phyloP scores from a whole-genome alignment of 2,329 filamentous ascomycete species.

The Fusarium beomiforme region DNA sequence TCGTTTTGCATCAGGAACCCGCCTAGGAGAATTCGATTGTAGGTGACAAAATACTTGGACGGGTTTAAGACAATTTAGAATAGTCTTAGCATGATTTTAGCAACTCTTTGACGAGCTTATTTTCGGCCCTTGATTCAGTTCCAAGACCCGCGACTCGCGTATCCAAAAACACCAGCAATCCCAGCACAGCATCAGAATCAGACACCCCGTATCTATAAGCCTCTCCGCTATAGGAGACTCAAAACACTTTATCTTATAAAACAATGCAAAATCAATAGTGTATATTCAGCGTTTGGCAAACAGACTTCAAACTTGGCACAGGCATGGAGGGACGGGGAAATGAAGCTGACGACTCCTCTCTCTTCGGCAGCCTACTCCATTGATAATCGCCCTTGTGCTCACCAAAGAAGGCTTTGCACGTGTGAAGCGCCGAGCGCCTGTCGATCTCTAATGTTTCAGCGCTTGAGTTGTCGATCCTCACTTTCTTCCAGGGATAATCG shows the following conservation, averaged over 20 bases:
- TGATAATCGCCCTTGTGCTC: constrained; percentile 27
- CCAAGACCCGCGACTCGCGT: background rate
- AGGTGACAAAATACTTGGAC: too few species aligned
- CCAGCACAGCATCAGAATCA: background rate
- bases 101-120: too few species aligned
- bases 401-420: constrained; percentile 16
- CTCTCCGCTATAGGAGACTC: constrained; percentile 36
- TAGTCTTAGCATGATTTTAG: too few species aligned
- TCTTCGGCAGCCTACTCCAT: constrained; percentile 12
- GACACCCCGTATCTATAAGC: background rate
- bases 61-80: too few species aligned
- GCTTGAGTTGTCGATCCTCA: constrained; percentile 33
- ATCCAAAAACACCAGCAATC: constrained; percentile 21
- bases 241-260: background rate
- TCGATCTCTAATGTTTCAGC: constrained; percentile 30
- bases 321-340: constrained; percentile 25
- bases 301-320: background rate
- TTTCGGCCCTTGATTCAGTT: too few species aligned
- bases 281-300: background rate
- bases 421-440: constrained; percentile 21
- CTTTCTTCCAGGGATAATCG: constrained; percentile 2
- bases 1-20: constrained; percentile 10
- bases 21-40: too few species aligned
- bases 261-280: background rate
- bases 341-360: constrained; percentile 34